Base-by-base conservation (phyloP, 208 protist species). In the Crithidia sp. region DNA sequence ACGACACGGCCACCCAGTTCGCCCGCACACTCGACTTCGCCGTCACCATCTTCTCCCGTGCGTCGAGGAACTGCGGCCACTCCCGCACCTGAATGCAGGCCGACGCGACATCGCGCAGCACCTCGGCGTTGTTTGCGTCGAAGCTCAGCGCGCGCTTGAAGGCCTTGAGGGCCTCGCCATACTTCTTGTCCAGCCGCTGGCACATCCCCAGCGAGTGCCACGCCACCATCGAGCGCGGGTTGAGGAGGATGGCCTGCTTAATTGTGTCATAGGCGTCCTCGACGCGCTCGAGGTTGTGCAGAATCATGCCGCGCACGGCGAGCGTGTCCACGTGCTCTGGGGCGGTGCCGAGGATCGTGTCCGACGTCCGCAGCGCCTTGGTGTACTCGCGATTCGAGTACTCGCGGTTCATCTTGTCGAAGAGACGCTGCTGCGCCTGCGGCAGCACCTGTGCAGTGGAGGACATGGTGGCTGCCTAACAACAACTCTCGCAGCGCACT, bases 141-240 rank as follows among this genome's bases (percentile, higher is more conserved):
- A 81, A 82, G 55, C 79, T 61, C 36, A 94, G 73, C 7, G 94
- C 93, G 9, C 87, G 82, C 61, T 93, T 90, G 85, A 98, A 99
- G 71, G 92, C 97, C 73, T 98, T 98, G 37, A 98, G 83, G 8
- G 96, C 95, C 68, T 97, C 91, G 5, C 41, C 54, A 74, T 90
- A 96, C 79, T 98, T 96, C 55, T 97, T 89, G 62, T 99, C 96
- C 6, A 75, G 67, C 39, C 95, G 90, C 68, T 97, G 84, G 61
- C 96, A 89, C 67, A 98, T 91, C 19, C 97, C 97, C 40, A 95
- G 93, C 7, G 96, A 95, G 71, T 99, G 97, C 96, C 97, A 99
- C 58, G 93, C 95, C 28, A 97, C 87, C 40, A 94, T 91, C 10
- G 84, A 95, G 40, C 82, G 86, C 28, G 81, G 70, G 69, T 85